Conservation (phyloP, 2,329 filamentous ascomycete species). For the Cladosporium velox region DNA sequence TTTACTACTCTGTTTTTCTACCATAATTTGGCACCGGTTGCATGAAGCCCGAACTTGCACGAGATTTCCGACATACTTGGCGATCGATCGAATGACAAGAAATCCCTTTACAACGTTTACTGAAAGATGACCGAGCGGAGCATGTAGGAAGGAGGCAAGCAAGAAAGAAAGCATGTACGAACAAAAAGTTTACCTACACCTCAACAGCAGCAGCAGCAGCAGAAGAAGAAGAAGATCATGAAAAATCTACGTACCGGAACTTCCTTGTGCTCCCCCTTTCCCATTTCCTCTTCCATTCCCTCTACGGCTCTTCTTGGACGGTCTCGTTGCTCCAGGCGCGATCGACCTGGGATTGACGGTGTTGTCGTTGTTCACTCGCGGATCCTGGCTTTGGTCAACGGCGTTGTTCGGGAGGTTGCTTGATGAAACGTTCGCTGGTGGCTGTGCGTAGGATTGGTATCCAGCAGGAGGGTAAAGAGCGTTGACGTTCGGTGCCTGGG, state of each 20-base stretch:
- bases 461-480: not conserved
- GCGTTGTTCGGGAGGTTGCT: not conserved
- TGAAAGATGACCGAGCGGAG: not conserved
- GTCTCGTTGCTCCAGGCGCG: not conserved
- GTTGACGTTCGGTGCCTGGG: not conserved
- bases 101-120: not conserved
- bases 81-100: not conserved
- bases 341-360: not conserved
- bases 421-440: not conserved
- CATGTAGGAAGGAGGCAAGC: not conserved
- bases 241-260: not conserved
- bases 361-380: not conserved
- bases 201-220: not conserved
- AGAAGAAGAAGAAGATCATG: not conserved
- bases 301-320: not conserved
- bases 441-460: not conserved
- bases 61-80: not conserved
- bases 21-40: not conserved
- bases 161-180: not conserved
- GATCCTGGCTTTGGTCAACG: not conserved
- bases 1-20: not conserved
- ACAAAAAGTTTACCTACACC: not conserved
- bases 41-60: not conserved
- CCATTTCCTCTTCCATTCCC: not conserved
- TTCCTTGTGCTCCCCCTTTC: not conserved